These are phyloP conservation scores for Oidiodendron maius DNA, from an alignment of 495 filamentous ascomycete genomes.

Conservation along the genomic window DNA sequence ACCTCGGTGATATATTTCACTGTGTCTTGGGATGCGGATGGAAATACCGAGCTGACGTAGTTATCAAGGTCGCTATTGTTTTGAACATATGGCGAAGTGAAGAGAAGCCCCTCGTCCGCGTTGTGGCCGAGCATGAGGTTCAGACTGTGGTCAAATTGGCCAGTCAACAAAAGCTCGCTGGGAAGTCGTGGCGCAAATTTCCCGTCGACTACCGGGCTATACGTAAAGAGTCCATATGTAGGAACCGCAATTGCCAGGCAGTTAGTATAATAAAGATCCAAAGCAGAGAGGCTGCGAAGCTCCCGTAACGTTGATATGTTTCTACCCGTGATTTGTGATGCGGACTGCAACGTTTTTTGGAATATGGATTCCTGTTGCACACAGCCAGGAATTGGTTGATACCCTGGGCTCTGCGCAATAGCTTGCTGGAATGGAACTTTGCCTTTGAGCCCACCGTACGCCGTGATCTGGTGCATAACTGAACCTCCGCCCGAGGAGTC, in stretches of 20 bases:
- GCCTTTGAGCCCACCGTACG: slow-evolving; percentile 36
- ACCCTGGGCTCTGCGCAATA: slow-evolving; percentile 25
- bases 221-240: slow-evolving; percentile 44
- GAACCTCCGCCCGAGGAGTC: slow-evolving; percentile 63
- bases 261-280: slow-evolving; percentile 45
- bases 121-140: slow-evolving; percentile 53
- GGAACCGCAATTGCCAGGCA: slow-evolving; percentile 34
- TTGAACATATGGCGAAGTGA: slow-evolving; percentile 9
- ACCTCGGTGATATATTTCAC: slow-evolving; percentile 7
- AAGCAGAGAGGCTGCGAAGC: slow-evolving; percentile 40
- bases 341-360: neutral
- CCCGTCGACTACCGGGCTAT: slow-evolving; percentile 55
- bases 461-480: slow-evolving; percentile 62
- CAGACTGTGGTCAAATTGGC: slow-evolving; percentile 47
- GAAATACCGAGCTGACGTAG: neutral
- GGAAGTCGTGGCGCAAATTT: slow-evolving; percentile 50
- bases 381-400: slow-evolving; percentile 11
- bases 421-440: slow-evolving; percentile 21
- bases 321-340: slow-evolving; percentile 12
- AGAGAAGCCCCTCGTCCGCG: slow-evolving; percentile 41
- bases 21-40: slow-evolving; percentile 27
- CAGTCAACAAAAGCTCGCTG: slow-evolving; percentile 48
- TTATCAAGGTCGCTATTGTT: slow-evolving; percentile 25
- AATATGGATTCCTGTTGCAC: slow-evolving; percentile 15
- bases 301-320: slow-evolving; percentile 39